These are phyloP conservation scores for Sisymbrium irio DNA, from an alignment of 345 rosid species.

Conservation along the genomic window DNA sequence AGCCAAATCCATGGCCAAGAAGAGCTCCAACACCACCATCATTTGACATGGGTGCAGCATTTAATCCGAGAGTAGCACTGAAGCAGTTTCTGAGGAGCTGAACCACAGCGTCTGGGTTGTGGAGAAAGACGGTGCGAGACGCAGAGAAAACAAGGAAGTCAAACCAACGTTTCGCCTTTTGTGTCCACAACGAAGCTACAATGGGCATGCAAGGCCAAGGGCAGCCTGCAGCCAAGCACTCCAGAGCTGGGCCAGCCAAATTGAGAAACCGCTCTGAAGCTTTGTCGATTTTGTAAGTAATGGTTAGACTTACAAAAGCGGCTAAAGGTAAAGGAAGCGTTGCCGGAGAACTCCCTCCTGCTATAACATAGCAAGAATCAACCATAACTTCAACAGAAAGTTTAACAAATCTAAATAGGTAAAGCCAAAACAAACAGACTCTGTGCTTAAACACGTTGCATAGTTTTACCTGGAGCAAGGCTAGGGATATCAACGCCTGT, in stretches of 20 bases:
- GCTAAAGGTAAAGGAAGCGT: slow-evolving; percentile 96
- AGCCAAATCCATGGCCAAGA: slow-evolving; percentile 94
- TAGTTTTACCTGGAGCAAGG: slow-evolving; percentile 71
- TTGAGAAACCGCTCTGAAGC: slow-evolving; percentile 78
- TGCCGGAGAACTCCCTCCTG: slow-evolving; percentile 76
- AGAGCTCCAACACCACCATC: slow-evolving; percentile 89
- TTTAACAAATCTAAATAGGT: neutral
- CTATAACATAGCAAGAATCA: slow-evolving; percentile 32
- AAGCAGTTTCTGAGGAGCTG: slow-evolving; percentile 94
- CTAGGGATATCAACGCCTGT: slow-evolving; percentile 93
- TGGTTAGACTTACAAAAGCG: slow-evolving; percentile 93
- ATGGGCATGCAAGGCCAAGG: slow-evolving; percentile 99
- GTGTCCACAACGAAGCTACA: slow-evolving; percentile 89
- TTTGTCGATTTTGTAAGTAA: slow-evolving; percentile 87
- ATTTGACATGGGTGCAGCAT: slow-evolving; percentile 50
- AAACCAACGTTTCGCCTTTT: slow-evolving; percentile 96
- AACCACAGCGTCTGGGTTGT: slow-evolving; percentile 74
- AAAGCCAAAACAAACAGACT: neutral
- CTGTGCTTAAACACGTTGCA: neutral
- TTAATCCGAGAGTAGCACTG: slow-evolving; percentile 71
- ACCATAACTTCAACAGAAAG: slow-evolving; percentile 19
- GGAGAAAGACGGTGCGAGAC: slow-evolving; percentile 94
- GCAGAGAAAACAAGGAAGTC: slow-evolving; percentile 93
- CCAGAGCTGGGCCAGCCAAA: slow-evolving; percentile 86
- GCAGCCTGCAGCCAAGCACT: slow-evolving; percentile 85